A percentile compares a stretch with the other conserved stretches of the same genome.
phyloP scores from a whole-genome alignment of 2,329 filamentous ascomycete genomes.

The Paraphoma chrysanthemicola region DNA sequence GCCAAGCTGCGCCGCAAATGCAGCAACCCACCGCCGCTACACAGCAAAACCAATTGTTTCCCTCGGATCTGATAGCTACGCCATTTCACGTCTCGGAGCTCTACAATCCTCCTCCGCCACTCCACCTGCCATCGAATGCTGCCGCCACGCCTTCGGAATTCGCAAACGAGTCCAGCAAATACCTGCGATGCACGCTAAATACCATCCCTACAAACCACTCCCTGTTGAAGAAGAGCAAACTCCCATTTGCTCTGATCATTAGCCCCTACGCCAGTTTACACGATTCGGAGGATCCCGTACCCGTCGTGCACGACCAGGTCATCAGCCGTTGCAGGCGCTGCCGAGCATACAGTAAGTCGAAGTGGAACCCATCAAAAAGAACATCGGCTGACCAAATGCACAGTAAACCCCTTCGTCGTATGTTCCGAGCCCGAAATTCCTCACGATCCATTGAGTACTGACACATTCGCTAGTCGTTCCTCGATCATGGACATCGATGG shows the following conservation, averaged over 20 bases:
- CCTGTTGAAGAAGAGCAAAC: slow-evolving; percentile 90
- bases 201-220: slow-evolving; percentile 91
- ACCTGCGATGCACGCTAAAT: slow-evolving; percentile 93
- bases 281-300: slow-evolving; percentile 88
- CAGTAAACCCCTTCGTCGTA: slow-evolving; percentile 90
- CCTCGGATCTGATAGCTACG: slow-evolving; percentile 88
- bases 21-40: slow-evolving; percentile 40
- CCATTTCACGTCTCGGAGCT: slow-evolving; percentile 94
- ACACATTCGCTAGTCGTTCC: slow-evolving; percentile 62
- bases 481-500: slow-evolving; percentile 97
- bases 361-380: neutral
- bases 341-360: slow-evolving; percentile 70
- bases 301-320: slow-evolving; percentile 93
- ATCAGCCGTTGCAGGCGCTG: slow-evolving; percentile 96
- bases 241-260: slow-evolving; percentile 94
- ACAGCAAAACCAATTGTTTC: slow-evolving; percentile 79
- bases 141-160: slow-evolving; percentile 90
- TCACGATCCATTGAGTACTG: slow-evolving; percentile 7
- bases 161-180: slow-evolving; percentile 92
- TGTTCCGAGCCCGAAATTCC: neutral
- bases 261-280: slow-evolving; percentile 94
- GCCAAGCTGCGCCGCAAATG: slow-evolving; percentile 37
- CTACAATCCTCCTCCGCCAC: slow-evolving; percentile 88
- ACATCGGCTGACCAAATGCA: slow-evolving; percentile 75
- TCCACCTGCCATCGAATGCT: slow-evolving; percentile 90